Conservation (phyloP, 768 basidiomycete genomes). For the Russula virescens region DNA sequence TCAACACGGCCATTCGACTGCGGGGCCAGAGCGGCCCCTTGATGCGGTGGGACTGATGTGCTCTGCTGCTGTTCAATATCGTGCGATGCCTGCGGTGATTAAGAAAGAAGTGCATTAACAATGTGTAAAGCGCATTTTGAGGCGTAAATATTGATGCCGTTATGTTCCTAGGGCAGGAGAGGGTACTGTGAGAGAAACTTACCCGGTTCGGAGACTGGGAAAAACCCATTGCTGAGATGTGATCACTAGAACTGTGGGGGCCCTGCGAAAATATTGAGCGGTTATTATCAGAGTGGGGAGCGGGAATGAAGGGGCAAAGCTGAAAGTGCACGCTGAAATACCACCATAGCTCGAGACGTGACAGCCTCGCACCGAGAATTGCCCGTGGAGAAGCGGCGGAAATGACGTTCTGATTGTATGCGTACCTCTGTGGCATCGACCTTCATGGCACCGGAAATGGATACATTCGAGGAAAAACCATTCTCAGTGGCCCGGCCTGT, state of each 20-base stretch:
- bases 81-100: constrained; percentile 10
- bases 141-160: constrained; percentile 1
- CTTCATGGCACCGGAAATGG: not conserved
- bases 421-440: constrained; percentile 5
- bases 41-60: not conserved
- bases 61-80: constrained; percentile 1
- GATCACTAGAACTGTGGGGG: not conserved
- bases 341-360: not conserved
- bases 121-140: constrained; percentile 7
- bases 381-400: not conserved
- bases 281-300: constrained; percentile 1
- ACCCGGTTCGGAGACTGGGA: constrained; percentile 7
- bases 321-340: not conserved
- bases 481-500: not conserved
- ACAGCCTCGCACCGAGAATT: not conserved
- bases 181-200: constrained; percentile 13
- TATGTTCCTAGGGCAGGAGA: not conserved
- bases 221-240: not conserved
- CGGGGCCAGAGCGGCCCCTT: not conserved
- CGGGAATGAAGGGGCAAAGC: not conserved
- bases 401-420: not conserved
- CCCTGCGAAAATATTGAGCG: not conserved
- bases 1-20: constrained; percentile 4
- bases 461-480: not conserved
- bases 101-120: constrained; percentile 10